Base-by-base conservation (phyloP, 495 filamentous ascomycete genomes). In the Trichoderma virens region DNA sequence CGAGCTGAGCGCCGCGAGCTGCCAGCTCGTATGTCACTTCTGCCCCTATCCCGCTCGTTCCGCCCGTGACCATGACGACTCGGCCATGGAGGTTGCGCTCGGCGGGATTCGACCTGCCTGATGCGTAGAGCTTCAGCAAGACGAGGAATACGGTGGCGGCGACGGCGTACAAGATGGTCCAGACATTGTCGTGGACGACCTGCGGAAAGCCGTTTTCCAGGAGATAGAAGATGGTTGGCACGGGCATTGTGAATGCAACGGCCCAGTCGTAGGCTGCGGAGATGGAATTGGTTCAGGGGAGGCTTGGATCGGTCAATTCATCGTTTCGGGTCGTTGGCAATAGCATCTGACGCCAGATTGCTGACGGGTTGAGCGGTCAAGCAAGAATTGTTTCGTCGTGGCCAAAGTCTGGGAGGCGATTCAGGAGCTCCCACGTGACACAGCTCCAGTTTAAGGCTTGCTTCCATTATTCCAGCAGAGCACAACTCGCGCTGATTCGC, bases 21-120 rank as follows among this genome's bases (percentile, higher is more conserved):
- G 93, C 93, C 51, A 99, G 86, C 67, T 86, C 82, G 64, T 83
- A 80, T 23, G 87, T 87, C 30, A 91, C 83, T 64, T 80, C 80
- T 64, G 91, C 89, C 61, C 94, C 94, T 70, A 99, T 92, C 32
- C 94, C 94, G 20, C 92, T 93, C 62, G 94, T 99, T 31, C 92
- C 94, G 62, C 94, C 94, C 16, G 94, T 99, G 11, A 99, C 85
- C 83, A 99, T 88, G 28, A 96, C 81, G 11, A 98, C 91, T 68
- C 93, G 92, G 16, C 90, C 89, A 71, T 96, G 90, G 90, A 98
- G 92, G 67, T 90, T 77, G 61, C 92, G 84, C 74, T 97, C 94
- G 60, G 90, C 86, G 43, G 72, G 72, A 73, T 92, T 96, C 70
- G 73, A 76, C 11, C 88, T 85, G 67, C 94, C 94, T 54, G 83